phyloP scores from a whole-genome alignment of 2,329 filamentous ascomycete genomes.

The Aureobasidium sp. region DNA sequence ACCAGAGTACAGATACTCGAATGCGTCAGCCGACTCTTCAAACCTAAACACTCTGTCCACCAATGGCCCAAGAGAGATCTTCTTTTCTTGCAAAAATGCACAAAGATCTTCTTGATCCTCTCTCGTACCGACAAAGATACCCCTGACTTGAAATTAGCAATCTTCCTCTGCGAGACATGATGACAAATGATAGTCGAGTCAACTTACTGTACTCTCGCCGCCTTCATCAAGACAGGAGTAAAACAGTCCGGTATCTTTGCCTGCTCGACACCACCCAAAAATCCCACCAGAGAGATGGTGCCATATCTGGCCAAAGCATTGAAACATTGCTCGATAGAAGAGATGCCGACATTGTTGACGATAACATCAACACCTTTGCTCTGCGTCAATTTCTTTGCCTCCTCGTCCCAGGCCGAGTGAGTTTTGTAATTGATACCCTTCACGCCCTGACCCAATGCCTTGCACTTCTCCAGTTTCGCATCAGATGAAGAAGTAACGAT shows the following conservation, averaged over 20 bases:
- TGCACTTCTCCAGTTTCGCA: slow-evolving; percentile 15
- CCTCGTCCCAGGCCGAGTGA: not conserved
- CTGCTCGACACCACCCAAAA: slow-evolving; percentile 28
- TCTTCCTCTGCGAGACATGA: too few species aligned
- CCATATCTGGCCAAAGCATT: slow-evolving; percentile 33
- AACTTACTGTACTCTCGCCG: not conserved
- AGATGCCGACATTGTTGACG: slow-evolving; percentile 22
- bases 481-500: slow-evolving; percentile 21
- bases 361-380: slow-evolving; percentile 16
- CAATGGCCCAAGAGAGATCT: slow-evolving; percentile 25
- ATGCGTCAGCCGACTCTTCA: slow-evolving; percentile 32
- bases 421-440: not conserved
- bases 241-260: slow-evolving; percentile 13
- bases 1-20: slow-evolving; percentile 35
- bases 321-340: slow-evolving; percentile 23
- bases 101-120: not conserved
- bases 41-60: slow-evolving; percentile 32
- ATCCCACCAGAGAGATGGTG: slow-evolving; percentile 36
- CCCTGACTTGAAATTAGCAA: too few species aligned
- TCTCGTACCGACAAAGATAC: not conserved
- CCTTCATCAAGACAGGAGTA: not conserved
- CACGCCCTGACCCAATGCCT: slow-evolving; percentile 15
- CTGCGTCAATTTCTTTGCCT: slow-evolving; percentile 1
- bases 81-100: not conserved
- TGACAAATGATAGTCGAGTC: too few species aligned